phyloP scores from a whole-genome alignment of 2,329 filamentous ascomycete genomes.

The Podosphaera xanthii region DNA sequence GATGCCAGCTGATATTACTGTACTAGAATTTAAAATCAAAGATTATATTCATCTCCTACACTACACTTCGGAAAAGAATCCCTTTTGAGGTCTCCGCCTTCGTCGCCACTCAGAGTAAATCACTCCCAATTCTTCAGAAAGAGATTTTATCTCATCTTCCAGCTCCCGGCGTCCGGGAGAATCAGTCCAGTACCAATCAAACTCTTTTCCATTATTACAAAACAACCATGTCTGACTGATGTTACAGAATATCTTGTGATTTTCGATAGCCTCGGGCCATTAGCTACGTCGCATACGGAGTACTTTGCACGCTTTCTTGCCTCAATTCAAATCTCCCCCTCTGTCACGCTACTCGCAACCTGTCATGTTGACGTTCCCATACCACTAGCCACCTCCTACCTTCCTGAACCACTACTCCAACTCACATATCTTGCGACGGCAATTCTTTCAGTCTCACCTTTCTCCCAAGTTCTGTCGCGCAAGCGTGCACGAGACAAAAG shows the following conservation, averaged over 20 bases:
- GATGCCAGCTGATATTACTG: background rate
- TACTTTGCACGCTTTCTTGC: conserved; percentile 47
- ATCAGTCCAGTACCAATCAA: conserved; percentile 17
- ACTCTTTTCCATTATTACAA: background rate
- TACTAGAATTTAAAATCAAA: conserved; percentile 38
- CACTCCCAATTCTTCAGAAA: conserved; percentile 29
- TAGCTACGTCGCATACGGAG: conserved; percentile 30
- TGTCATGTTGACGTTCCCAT: conserved; percentile 67
- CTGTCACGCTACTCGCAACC: conserved; percentile 49
- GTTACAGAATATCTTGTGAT: conserved; percentile 48
- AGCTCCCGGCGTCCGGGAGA: conserved; percentile 3
- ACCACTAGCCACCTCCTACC: conserved; percentile 24
- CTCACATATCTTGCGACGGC: conserved; percentile 76
- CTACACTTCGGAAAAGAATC: conserved; percentile 34
- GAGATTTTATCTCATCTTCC: conserved; percentile 32
- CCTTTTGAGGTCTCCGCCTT: conserved; percentile 43
- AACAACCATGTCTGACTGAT: background rate
- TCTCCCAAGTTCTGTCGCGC: conserved; percentile 50
- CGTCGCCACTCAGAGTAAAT: conserved; percentile 38
- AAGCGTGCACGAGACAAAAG: conserved; percentile 59
- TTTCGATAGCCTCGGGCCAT: conserved; percentile 55
- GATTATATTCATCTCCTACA: conserved; percentile 57
- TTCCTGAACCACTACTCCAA: conserved; percentile 46
- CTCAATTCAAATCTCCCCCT: conserved; percentile 38
- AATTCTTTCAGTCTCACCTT: conserved; percentile 48